Conservation (phyloP, 2,329 filamentous ascomycete genomes). For the Karstenula rhodostoma region DNA sequence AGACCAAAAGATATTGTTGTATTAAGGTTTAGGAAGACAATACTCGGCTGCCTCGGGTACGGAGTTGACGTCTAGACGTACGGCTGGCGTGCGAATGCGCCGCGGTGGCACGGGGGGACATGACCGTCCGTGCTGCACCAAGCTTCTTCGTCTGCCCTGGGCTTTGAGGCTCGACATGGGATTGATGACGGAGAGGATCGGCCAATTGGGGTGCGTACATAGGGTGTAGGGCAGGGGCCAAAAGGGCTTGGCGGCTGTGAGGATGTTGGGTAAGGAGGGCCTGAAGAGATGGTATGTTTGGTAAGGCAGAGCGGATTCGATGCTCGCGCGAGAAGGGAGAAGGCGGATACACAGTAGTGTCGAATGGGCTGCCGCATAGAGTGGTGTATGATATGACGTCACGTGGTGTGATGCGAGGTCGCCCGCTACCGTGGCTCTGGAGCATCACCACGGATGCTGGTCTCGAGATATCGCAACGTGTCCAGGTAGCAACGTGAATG, state of each 20-base stretch:
- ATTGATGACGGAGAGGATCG: not conserved
- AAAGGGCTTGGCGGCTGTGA: not conserved
- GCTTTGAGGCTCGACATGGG: not conserved
- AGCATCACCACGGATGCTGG: not conserved
- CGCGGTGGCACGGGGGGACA: not conserved
- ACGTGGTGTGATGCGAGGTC: not conserved
- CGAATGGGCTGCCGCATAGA: not conserved
- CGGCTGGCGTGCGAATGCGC: not conserved
- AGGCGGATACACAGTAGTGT: too few species aligned
- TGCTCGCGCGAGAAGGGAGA: slow-evolving; percentile 10
- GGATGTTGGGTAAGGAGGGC: not conserved
- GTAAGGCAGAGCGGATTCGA: not conserved
- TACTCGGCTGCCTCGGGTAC: too few species aligned
- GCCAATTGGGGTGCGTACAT: not conserved
- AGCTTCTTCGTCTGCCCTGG: not conserved
- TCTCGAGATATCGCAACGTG: not conserved
- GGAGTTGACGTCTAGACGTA: too few species aligned
- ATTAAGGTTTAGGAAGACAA: too few species aligned
- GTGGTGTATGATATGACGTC: slow-evolving; percentile 1
- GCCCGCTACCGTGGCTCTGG: not conserved
- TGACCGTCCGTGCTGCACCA: not conserved
- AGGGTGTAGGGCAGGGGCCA: not conserved
- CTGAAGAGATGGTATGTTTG: not conserved
- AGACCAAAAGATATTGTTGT: too few species aligned
- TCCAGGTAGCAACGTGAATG: not conserved